Percentiles rank a stretch among this genome's conserved stretches.
Evolutionary conservation across 1,284 basidiomycete species (phyloP).

Genomic region (Retiboletus fuscus): DNA sequence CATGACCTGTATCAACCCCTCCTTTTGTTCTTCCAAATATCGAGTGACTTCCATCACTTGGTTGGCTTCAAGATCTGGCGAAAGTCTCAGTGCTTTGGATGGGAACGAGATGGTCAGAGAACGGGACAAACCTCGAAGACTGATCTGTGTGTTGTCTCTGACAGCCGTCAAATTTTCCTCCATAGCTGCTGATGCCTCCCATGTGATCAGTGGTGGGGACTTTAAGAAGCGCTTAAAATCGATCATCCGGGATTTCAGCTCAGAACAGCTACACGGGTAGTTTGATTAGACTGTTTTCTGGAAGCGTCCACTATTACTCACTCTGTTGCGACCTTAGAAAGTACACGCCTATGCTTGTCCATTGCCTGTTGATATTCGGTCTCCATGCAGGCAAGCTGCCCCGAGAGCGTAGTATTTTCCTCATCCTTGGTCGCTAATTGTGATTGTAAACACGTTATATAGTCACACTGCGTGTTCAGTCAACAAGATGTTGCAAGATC

Average conservation of each 20-base stretch:
- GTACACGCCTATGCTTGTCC: slow-evolving; percentile 35
- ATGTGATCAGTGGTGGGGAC: slow-evolving; percentile 32
- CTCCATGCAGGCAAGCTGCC: slow-evolving; percentile 33
- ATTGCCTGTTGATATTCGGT: slow-evolving; percentile 31
- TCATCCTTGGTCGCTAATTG: slow-evolving; percentile 36
- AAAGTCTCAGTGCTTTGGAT: background rate
- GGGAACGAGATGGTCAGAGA: background rate
- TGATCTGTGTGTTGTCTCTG: slow-evolving; percentile 32
- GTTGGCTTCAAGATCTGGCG: slow-evolving; percentile 49
- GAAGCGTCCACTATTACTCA: slow-evolving; percentile 17
- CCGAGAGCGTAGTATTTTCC: slow-evolving; percentile 31
- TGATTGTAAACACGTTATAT: slow-evolving; percentile 37
- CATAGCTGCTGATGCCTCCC: slow-evolving; percentile 41
- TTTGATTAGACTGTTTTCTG: slow-evolving; percentile 8
- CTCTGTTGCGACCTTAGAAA: slow-evolving; percentile 39
- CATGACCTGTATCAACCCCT: slow-evolving; percentile 43
- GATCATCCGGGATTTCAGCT: slow-evolving; percentile 44
- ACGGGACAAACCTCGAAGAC: slow-evolving; percentile 42
- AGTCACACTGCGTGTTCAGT: slow-evolving; percentile 29
- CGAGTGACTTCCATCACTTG: slow-evolving; percentile 40
- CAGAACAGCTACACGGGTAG: slow-evolving; percentile 32
- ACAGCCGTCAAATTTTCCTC: slow-evolving; percentile 36
- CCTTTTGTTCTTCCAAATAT: slow-evolving; percentile 46
- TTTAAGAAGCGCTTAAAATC: slow-evolving; percentile 31
- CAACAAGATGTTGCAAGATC: background rate